Base-by-base conservation (phyloP, 345 rosid species). In the Luvunga scandens region DNA sequence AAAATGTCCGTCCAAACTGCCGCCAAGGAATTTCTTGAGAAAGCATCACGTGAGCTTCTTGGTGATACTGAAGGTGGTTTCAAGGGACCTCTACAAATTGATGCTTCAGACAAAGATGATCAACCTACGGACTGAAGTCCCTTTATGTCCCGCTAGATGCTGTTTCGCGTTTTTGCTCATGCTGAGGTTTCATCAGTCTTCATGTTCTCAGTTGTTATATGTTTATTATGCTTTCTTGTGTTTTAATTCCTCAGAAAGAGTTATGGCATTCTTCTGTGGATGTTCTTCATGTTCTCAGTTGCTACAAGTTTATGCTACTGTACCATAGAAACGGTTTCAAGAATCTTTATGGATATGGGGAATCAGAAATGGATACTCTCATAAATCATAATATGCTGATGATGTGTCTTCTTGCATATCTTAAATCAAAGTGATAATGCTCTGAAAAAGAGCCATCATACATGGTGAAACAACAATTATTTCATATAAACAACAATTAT, bases 11-110 rank as follows among this genome's bases (percentile, higher is more conserved):
- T 92, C 70, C 88, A 88, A 81, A 82, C 90, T 65, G 91, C 97
- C 39, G 91, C 99, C 18, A 87, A 91, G 82, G 97, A 89, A 57
- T 96, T 96, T 85, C 97, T 96, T 61, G 93, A 91, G 83, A 94
- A 96, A 77, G 99, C 99, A 64, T 85, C 98, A 24, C 92, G 81
- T 69, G 98, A 96, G 81, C 87, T 96, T 79, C 87, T 90, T 39
- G 95, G 95, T 78, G 77, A 81, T 73, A 81, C 79, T 79, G 77
- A 85, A 80, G 85, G 78, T 82, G 88, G 92, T 79, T 61, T 90
- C 70, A 89, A 94, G 83, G 97, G 94, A 30, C 98, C 99, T 81
- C 63, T 94, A 25, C 73, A 71, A 81, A 73, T 82, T 1, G 86
- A 84, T 25, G 56, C 78, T 63, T 85, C 87, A n/a, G 88, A 86